phyloP scores from a whole-genome alignment of 805 yeast genomes.

The Kodamaea kakaduensis region DNA sequence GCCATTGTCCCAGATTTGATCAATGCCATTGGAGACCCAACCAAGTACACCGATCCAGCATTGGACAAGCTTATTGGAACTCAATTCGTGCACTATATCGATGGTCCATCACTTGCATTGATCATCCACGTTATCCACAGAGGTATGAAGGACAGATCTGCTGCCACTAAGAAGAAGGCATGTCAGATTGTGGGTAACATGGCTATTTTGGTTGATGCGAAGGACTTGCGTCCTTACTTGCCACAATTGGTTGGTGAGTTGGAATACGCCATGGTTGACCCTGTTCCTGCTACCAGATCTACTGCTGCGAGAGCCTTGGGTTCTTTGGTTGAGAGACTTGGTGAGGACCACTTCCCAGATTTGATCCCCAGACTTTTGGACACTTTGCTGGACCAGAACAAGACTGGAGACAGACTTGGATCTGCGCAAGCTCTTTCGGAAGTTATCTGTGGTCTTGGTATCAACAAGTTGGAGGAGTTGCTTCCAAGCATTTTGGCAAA shows the following conservation, averaged over 20 bases:
- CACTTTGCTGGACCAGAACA: conserved; percentile 71
- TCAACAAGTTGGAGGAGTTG: conserved; percentile 80
- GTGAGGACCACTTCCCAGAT: conserved; percentile 93
- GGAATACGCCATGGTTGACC: conserved; percentile 95
- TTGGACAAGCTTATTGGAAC: conserved; percentile 82
- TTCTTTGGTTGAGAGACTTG: conserved; percentile 90
- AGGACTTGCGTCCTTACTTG: conserved; percentile 81
- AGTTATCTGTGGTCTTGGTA: conserved; percentile 88
- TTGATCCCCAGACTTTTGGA: conserved; percentile 76
- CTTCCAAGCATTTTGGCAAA: conserved; percentile 74
- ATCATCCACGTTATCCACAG: conserved; percentile 92
- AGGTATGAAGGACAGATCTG: conserved; percentile 95
- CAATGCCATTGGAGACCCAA: conserved; percentile 94
- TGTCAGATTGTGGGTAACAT: conserved; percentile 98
- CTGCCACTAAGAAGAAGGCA: conserved; percentile 84
- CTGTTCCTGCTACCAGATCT: conserved; percentile 94
- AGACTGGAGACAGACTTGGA: conserved; percentile 90
- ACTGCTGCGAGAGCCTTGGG: conserved; percentile 98
- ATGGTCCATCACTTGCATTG: conserved; percentile 94
- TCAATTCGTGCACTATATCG: conserved; percentile 95
- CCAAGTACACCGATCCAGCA: conserved; percentile 83
- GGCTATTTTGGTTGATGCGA: conserved; percentile 91
- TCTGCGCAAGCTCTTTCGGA: conserved; percentile 96
- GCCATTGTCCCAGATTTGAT: conserved; percentile 80
- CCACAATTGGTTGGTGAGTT: conserved; percentile 73